Evolutionary conservation across 192 early-diverging fungal genomes (phyloP), one percentile per base, ranked within the genome.

Genomic region (Coemansia sp.): DNA sequence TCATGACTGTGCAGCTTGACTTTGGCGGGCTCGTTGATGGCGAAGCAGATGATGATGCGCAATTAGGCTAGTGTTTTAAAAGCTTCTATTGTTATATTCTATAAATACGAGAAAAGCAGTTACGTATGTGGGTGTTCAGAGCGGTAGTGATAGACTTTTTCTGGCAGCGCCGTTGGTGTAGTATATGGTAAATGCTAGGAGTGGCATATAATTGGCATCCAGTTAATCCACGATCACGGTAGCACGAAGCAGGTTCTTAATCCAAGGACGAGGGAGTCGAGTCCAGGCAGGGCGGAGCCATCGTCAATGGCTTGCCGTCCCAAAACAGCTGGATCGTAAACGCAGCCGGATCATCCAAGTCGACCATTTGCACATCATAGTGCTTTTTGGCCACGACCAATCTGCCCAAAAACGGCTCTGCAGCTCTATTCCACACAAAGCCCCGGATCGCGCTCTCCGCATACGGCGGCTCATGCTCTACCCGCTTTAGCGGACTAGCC

Each of bases 341-440:
- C 38, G 65, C 51, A 4, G 75, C 63, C 12, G 75, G 75, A 39
- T 69, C 66, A 12, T 27, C 57, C 16, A 73, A 43, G 11, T 73
- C 66, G 9, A 66, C 54, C 19, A 64, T 29, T 11, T 59, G 59
- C 56, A 73, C 51, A 37, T 78, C 75, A 37, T 59, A 78, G 59
- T 78, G 70, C 60, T 69, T 68, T 18, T 78, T 78, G 13, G 70
- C 59, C 7, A 78, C 70, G 38, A 69, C 48, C 54, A 78, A 57
- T 5, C 60, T 37, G 23, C 75, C 75, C 27, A 78, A 65, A 60
- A 78, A 78, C 22, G 62, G 45, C 26, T 66, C 62, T 0, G 75
- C 75, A 6, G 75, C 75, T 32, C 53, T 53, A 57, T 78, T 78
- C 75, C 75, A 78, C 20, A 78, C 66, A 73, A 78, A 73, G 16